Conservation (phyloP, 805 yeast genomes). For the Candida nitratophila region DNA sequence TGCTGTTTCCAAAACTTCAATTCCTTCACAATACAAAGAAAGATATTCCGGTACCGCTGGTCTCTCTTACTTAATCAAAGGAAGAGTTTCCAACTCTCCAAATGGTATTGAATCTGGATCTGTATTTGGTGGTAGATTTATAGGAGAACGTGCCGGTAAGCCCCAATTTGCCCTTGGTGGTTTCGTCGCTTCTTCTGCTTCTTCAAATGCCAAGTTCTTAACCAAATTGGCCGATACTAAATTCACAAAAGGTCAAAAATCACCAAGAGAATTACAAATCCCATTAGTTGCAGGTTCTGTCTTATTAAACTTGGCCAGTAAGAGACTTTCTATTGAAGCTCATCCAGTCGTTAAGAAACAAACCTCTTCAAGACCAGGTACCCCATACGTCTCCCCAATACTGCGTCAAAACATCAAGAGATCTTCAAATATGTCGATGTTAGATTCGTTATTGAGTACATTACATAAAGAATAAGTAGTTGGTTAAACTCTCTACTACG, state of each 20-base stretch:
- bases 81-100: conserved; percentile 63
- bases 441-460: conserved; percentile 16
- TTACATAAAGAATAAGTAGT: conserved; percentile 2
- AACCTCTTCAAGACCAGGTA: background rate
- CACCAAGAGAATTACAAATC: background rate
- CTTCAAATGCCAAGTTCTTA: background rate
- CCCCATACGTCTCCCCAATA: background rate
- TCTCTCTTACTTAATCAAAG: conserved; percentile 59
- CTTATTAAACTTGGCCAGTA: background rate
- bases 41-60: conserved; percentile 64
- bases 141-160: conserved; percentile 22
- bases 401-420: background rate
- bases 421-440: conserved; percentile 11
- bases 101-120: conserved; percentile 50
- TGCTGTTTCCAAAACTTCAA: background rate
- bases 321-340: background rate
- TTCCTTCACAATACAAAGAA: conserved; percentile 15
- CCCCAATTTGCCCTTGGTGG: conserved; percentile 42
- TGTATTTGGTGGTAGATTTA: conserved; percentile 64
- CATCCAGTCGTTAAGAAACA: background rate
- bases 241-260: background rate
- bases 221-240: background rate
- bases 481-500: background rate
- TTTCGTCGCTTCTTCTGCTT: conserved; percentile 20
- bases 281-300: background rate